A percentile compares a stretch with the other conserved stretches of the same genome.
These are phyloP conservation scores for Cryptosporidium bovis DNA, from an alignment of 169 alveolate species.

Conservation along the genomic window DNA sequence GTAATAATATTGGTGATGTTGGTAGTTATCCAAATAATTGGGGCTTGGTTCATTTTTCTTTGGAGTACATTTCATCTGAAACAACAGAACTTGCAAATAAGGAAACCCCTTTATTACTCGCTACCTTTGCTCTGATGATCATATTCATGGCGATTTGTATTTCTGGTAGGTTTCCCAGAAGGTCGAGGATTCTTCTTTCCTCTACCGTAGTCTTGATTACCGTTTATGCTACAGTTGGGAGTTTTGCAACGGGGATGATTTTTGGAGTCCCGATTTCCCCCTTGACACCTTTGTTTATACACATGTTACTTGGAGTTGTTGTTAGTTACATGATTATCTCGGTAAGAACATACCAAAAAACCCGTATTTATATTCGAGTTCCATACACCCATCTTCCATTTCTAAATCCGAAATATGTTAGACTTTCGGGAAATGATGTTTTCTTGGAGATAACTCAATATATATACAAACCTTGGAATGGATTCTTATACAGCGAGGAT, in stretches of 20 bases:
- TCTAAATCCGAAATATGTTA: constrained; percentile 42
- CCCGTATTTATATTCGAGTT: constrained; percentile 47
- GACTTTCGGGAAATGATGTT: constrained; percentile 62
- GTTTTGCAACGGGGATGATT: constrained; percentile 72
- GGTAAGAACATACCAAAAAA: constrained; percentile 54
- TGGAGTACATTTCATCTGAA: constrained; percentile 59
- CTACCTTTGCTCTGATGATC: constrained; percentile 67
- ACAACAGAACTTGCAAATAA: constrained; percentile 70
- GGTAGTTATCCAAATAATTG: constrained; percentile 32
- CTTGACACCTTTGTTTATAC: constrained; percentile 63
- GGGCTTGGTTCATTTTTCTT: constrained; percentile 59
- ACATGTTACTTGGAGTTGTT: constrained; percentile 67
- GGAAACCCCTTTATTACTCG: constrained; percentile 70
- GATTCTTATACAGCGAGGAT: constrained; percentile 28
- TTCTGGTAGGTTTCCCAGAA: constrained; percentile 66
- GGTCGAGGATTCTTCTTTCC: constrained; percentile 46
- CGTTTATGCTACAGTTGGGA: constrained; percentile 67
- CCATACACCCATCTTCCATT: constrained; percentile 22
- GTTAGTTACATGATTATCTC: constrained; percentile 72
- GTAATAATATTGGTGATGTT: neutral
- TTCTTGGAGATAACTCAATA: constrained; percentile 66
- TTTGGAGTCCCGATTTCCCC: constrained; percentile 74
- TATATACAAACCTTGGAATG: constrained; percentile 68
- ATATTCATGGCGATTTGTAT: constrained; percentile 63
- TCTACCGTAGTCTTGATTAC: constrained; percentile 66